phyloP scores from a whole-genome alignment of 306 rosid species.

The Vicia sativa region DNA sequence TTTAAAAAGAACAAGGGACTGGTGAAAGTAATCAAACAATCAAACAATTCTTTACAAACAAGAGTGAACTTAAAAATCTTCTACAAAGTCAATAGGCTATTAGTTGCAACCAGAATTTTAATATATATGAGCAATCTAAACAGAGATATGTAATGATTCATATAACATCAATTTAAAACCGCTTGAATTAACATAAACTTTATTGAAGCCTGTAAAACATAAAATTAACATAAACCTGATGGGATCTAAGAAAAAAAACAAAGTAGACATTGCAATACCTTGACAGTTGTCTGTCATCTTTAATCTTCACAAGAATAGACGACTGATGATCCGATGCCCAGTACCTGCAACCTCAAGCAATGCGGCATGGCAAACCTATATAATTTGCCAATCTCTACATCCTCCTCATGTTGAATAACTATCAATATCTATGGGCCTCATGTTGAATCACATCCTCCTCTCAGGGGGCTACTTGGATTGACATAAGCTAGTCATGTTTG shows the following conservation, averaged over 20 bases:
- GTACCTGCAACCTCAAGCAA: conserved; percentile 89
- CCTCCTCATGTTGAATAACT: background rate
- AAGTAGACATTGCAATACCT: conserved; percentile 58
- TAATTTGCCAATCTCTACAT: conserved; percentile 92
- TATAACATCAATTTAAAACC: too few species aligned
- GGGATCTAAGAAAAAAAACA: background rate
- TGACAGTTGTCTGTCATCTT: conserved; percentile 67
- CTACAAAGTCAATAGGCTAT: background rate
- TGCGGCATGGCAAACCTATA: conserved; percentile 96
- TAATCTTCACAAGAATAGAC: conserved; percentile 90
- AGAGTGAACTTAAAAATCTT: conserved; percentile 14
- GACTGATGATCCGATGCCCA: conserved; percentile 91
- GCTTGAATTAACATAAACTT: too few species aligned
- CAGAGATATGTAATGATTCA: too few species aligned
- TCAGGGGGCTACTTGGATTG: background rate
- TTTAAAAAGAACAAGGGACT: conserved; percentile 8
- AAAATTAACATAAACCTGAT: too few species aligned
- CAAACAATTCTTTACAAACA: conserved; percentile 25
- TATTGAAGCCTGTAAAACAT: too few species aligned
- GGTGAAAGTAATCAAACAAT: conserved; percentile 23
- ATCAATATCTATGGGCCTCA: background rate
- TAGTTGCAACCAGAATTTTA: background rate
- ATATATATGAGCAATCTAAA: too few species aligned
- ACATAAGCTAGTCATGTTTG: background rate
- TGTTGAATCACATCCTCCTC: too few species aligned